These are phyloP conservation scores for Heimioporus sp. DNA, from an alignment of 768 basidiomycete genomes.

Conservation along the genomic window DNA sequence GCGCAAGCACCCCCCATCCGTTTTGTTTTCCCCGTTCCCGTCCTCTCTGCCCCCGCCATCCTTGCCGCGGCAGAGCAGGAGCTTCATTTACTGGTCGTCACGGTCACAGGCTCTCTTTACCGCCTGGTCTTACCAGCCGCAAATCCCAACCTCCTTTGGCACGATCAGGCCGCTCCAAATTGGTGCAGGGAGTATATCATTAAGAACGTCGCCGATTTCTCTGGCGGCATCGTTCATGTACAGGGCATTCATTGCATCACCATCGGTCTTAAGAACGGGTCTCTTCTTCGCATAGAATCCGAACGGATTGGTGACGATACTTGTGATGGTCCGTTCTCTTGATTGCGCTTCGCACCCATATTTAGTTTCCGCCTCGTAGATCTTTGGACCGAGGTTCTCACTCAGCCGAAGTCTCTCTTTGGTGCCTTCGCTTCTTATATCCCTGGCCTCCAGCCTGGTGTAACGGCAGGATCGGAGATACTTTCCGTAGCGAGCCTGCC, in stretches of 20 bases:
- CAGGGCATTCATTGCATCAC: slow-evolving; percentile 67
- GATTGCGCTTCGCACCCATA: slow-evolving; percentile 1
- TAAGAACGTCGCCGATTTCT: slow-evolving; percentile 45
- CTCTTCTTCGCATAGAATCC: slow-evolving; percentile 67
- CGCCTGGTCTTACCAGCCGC: slow-evolving; percentile 65
- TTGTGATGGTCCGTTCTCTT: slow-evolving; percentile 51
- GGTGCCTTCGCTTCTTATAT: slow-evolving; percentile 67
- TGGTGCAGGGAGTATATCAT: slow-evolving; percentile 71
- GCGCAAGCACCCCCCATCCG: slow-evolving; percentile 64
- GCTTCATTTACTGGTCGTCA: slow-evolving; percentile 71
- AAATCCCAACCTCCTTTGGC: slow-evolving; percentile 55
- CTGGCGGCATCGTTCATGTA: slow-evolving; percentile 53
- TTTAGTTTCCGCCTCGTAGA: slow-evolving; percentile 40
- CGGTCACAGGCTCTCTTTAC: slow-evolving; percentile 67
- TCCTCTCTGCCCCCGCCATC: slow-evolving; percentile 65
- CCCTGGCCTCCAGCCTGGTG: slow-evolving; percentile 46
- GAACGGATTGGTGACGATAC: slow-evolving; percentile 53
- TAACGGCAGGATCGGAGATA: slow-evolving; percentile 54
- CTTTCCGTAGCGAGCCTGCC: slow-evolving; percentile 71
- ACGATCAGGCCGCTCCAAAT: slow-evolving; percentile 47
- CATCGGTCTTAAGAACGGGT: slow-evolving; percentile 59
- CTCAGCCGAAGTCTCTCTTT: slow-evolving; percentile 65
- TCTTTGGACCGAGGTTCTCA: slow-evolving; percentile 66
- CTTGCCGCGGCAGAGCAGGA: slow-evolving; percentile 46
- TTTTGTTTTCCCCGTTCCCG: slow-evolving; percentile 70